phyloP scores from a whole-genome alignment of 768 basidiomycete genomes.

The Kwoniella bestiolae region DNA sequence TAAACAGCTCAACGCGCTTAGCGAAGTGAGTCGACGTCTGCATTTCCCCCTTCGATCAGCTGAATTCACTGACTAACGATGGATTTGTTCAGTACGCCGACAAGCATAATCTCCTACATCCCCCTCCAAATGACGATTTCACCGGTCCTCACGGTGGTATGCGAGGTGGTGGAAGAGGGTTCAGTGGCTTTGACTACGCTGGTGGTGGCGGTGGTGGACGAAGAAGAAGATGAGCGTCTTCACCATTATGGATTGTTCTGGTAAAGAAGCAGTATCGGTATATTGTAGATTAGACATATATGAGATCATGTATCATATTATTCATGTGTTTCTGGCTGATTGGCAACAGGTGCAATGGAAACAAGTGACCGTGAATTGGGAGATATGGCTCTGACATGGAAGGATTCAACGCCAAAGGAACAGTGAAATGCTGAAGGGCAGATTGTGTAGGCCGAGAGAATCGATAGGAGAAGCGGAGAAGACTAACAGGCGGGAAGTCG shows the following conservation, averaged over 20 bases:
- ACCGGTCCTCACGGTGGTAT: conserved; percentile 4
- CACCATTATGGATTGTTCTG: not conserved
- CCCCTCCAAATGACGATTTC: conserved; percentile 18
- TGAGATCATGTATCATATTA: too few species aligned
- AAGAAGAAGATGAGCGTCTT: not conserved
- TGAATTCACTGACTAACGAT: not conserved
- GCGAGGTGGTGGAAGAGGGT: conserved; percentile 16
- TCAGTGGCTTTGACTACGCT: conserved; percentile 3
- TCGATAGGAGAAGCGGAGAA: too few species aligned
- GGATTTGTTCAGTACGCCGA: conserved; percentile 12
- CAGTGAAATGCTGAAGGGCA: too few species aligned
- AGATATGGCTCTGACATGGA: too few species aligned
- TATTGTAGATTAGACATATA: too few species aligned
- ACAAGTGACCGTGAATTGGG: too few species aligned
- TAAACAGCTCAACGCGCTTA: conserved; percentile 81
- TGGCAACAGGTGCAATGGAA: too few species aligned
- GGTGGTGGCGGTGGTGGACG: not conserved
- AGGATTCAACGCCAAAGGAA: too few species aligned
- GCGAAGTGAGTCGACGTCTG: conserved; percentile 71
- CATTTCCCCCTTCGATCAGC: not conserved
- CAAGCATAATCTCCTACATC: conserved; percentile 27
- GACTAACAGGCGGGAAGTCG: too few species aligned
- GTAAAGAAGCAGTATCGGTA: too few species aligned
- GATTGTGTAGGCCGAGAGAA: too few species aligned
- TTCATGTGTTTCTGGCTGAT: too few species aligned